Conservation (phyloP, 345 rosid species). For the Capsella bursapastoris region DNA sequence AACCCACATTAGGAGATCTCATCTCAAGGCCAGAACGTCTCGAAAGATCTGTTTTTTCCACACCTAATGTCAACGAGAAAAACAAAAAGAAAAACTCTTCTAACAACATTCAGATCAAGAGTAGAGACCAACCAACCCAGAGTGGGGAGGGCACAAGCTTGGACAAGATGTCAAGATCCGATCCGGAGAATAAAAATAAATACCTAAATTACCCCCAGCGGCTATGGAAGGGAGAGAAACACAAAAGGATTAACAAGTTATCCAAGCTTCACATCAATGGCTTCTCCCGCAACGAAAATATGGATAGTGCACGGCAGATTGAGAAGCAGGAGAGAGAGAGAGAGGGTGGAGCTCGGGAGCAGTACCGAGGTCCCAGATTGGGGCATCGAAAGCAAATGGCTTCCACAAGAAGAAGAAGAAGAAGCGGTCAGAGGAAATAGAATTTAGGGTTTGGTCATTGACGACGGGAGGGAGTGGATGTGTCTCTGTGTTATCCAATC, state of each 20-base stretch:
- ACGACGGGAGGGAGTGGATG: slow-evolving; percentile 11
- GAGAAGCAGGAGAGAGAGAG: slow-evolving; percentile 6
- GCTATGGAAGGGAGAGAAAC: neutral
- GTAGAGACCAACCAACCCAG: neutral
- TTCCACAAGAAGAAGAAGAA: slow-evolving; percentile 11
- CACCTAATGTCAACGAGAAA: neutral
- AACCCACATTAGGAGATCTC: slow-evolving; percentile 33
- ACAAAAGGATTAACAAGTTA: neutral
- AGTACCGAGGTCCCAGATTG: slow-evolving; percentile 30
- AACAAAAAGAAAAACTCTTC: neutral
- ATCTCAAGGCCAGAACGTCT: neutral
- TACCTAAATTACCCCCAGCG: neutral
- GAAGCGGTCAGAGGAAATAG: slow-evolving; percentile 36
- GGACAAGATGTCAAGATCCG: slow-evolving; percentile 3
- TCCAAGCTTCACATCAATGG: slow-evolving; percentile 28
- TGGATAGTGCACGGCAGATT: neutral
- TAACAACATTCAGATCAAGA: slow-evolving; percentile 25
- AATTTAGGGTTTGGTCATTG: slow-evolving; percentile 45
- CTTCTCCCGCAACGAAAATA: neutral
- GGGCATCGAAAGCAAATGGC: slow-evolving; percentile 26
- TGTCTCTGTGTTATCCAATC: slow-evolving; percentile 37
- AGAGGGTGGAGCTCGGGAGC: neutral
- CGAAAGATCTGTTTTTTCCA: slow-evolving; percentile 1
- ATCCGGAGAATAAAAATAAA: neutral
- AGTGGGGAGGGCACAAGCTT: neutral